These are phyloP conservation scores for Eucalyptus rudis DNA, from an alignment of 345 rosid genomes.

Conservation along the genomic window DNA sequence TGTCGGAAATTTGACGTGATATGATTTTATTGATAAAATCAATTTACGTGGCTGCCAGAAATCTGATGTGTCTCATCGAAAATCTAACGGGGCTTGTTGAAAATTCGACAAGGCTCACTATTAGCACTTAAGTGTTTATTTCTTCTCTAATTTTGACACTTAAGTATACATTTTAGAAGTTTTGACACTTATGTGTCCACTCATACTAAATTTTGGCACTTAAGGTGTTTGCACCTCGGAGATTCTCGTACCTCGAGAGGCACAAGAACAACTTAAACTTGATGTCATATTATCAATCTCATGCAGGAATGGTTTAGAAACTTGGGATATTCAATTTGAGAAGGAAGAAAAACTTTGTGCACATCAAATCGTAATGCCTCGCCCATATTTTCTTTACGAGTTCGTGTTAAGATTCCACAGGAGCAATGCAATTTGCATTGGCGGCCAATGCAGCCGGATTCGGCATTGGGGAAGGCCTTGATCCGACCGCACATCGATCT, in stretches of 20 bases:
- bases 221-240: too few species aligned
- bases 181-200: too few species aligned
- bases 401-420: not conserved
- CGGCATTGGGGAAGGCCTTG: not conserved
- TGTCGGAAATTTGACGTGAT: fast-evolving
- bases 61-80: fast-evolving
- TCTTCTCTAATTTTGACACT: fast-evolving
- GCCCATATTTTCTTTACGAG: not conserved
- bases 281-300: not conserved
- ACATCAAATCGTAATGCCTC: not conserved
- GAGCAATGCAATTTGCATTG: not conserved
- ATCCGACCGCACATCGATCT: not conserved
- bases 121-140: too few species aligned
- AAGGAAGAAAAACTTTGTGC: not conserved
- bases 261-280: not conserved
- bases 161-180: too few species aligned
- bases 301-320: not conserved
- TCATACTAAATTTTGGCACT: too few species aligned
- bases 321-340: not conserved
- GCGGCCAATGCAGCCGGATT: not conserved
- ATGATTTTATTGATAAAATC: too few species aligned
- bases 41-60: fast-evolving
- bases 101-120: too few species aligned
- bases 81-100: too few species aligned
- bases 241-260: not conserved